Base-by-base conservation (phyloP, 805 yeast genomes). In the Candida endomychidarum region DNA sequence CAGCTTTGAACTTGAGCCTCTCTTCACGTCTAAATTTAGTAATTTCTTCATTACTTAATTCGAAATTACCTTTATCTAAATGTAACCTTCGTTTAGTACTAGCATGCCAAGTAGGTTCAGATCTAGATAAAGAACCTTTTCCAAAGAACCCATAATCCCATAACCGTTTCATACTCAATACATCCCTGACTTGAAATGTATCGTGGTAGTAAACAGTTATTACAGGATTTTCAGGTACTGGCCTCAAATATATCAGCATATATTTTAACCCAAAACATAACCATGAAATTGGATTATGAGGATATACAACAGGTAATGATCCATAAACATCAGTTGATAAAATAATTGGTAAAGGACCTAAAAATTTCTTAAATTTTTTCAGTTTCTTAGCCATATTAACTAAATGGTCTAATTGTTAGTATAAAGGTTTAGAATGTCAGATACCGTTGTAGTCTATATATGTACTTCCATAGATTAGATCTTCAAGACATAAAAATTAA, bases 401-500 rank as follows among this genome's bases (percentile, higher is more conserved):
- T 16, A 27, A 10, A 10, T 26, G 12, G 7, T 34, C 32, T 30
- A 15, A 10, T 22, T 31, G 48, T 47, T 47, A 47, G 48, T 43
- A 43, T n/a, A 15, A 12, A 33, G 12, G 14, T 19, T 21, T 5
- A 14, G 16, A 20, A 28, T 51, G 32, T 84, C 95, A 86, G 95
- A 86, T 86, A 86, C 95, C 95, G 95, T 86, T 86, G 95, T 86
- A 86, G 96, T 86, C 95, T 81, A 75, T 77, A 77, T 81, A 66
- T 75, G 83, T 74, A 81, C 85, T 74, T 77, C 78, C 86, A 80
- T 28, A 34, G 62, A 54, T 37, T 36, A 38, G 15, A 43, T 42
- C 60, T 54, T 56, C 49, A 55, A 57, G 59, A 44, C 51, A 52
- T 57, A 37, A 27, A 32, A 31, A 38, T n/a, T n/a, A 38, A 21